These are phyloP conservation scores for Acer negundo DNA, from an alignment of 345 rosid genomes.

Conservation along the genomic window DNA sequence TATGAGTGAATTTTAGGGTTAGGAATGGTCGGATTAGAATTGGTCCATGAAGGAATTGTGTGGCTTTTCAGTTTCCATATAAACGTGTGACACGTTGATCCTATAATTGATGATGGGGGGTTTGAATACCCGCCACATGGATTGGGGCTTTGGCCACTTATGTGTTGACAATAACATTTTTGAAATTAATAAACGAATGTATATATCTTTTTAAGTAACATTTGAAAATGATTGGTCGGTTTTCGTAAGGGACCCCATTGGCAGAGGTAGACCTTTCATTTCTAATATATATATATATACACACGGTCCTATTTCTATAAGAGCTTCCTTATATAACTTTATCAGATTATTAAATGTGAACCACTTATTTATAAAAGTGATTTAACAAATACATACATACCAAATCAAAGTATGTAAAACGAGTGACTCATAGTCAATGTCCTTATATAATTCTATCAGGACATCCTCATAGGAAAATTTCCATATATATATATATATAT, in stretches of 20 bases:
- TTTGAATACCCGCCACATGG: constrained; percentile 16
- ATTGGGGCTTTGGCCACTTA: not conserved
- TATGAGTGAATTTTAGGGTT: not conserved
- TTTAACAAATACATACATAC: no score
- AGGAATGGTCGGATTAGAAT: not conserved
- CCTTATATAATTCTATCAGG: no score
- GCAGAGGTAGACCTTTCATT: not conserved
- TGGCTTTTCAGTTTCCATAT: not conserved
- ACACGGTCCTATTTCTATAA: no score
- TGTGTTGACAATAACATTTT: not conserved
- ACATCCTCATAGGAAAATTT: no score
- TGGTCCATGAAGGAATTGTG: not conserved
- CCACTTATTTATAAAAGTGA: no score
- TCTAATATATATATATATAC: no score
- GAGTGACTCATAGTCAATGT: no score
- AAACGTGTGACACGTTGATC: constrained; percentile 24
- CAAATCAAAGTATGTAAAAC: no score
- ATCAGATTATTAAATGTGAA: no score
- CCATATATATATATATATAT: no score
- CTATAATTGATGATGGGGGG: not conserved
- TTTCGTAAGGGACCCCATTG: not conserved
- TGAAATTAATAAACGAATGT: no score
- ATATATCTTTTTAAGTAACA: not conserved
- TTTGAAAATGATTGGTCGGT: constrained; percentile 3
- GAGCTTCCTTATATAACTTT: no score